Evolutionary conservation across 2,329 filamentous ascomycete species (phyloP).

Genomic region (Aspergillus pseudonomiae): DNA sequence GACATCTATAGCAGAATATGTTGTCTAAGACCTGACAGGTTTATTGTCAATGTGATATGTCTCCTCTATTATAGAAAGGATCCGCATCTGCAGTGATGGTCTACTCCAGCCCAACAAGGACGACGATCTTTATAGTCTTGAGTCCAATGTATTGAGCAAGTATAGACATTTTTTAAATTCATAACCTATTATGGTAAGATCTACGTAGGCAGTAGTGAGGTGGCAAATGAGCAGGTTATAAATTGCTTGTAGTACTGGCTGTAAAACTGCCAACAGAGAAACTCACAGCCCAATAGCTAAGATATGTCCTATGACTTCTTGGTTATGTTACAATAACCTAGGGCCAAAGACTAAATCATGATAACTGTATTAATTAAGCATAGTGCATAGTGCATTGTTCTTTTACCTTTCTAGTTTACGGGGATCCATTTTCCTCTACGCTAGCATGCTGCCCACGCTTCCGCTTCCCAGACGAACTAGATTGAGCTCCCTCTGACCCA

Average conservation of each 20-base stretch:
- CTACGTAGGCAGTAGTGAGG: not conserved
- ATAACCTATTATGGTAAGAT: not conserved
- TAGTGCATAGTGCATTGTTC: not conserved
- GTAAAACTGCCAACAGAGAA: not conserved
- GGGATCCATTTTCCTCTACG: constrained; percentile 5
- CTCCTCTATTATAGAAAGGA: not conserved
- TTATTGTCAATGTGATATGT: not conserved
- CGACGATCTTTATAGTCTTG: not conserved
- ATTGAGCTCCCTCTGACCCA: constrained; percentile 31
- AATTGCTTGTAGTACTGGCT: not conserved
- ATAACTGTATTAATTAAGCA: not conserved
- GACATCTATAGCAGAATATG: not conserved
- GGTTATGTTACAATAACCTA: not conserved
- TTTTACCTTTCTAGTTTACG: not conserved
- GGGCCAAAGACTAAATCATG: not conserved
- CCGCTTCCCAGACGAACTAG: constrained; percentile 35
- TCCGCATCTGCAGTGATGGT: not conserved
- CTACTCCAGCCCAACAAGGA: not conserved
- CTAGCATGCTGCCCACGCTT: constrained; percentile 30
- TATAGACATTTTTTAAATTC: not conserved
- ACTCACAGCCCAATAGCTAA: not conserved
- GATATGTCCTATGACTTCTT: not conserved
- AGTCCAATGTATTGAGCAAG: not conserved
- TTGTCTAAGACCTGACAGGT: not conserved
- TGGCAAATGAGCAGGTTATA: not conserved